Evolutionary conservation across 139 green algal genomes (phyloP).

Genomic region (Chlorella sp.): DNA sequence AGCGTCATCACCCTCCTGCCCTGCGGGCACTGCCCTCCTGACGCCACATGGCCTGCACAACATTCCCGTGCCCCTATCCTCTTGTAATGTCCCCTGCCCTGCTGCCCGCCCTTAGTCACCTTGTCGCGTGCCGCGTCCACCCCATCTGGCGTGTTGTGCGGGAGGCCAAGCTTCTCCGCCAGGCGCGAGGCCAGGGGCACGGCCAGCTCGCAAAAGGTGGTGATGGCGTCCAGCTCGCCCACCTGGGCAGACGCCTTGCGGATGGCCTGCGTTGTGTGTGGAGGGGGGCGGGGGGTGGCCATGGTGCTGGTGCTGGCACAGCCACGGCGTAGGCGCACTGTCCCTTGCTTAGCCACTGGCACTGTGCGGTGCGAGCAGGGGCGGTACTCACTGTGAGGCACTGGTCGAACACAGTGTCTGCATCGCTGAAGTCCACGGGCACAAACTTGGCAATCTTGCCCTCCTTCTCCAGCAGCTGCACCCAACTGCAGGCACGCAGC

Average conservation of each 20-base stretch:
- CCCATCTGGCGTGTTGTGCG: conserved; percentile 47
- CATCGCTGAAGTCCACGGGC: conserved; percentile 75
- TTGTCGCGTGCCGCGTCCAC: conserved; percentile 86
- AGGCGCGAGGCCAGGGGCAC: conserved; percentile 74
- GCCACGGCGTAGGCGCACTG: no score
- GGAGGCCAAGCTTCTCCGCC: conserved; percentile 72
- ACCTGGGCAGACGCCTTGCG: conserved; percentile 23
- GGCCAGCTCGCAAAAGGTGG: conserved; percentile 86
- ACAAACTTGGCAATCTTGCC: conserved; percentile 74
- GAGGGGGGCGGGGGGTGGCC: no score
- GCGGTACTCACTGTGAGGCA: conserved; percentile 56
- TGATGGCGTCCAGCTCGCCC: conserved; percentile 73
- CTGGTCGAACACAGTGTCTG: conserved; percentile 72
- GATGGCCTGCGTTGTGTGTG: conserved; percentile 38
- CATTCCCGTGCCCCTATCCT: no score
- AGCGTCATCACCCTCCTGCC: no score
- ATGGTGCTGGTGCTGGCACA: no score
- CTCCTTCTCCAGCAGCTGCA: conserved; percentile 61
- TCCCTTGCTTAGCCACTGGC: no score
- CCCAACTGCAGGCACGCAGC: conserved; percentile 31
- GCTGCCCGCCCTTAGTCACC: no score
- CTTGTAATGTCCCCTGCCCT: no score
- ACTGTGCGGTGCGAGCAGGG: no score
- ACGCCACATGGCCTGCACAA: no score
- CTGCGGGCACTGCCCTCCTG: no score